Percentiles rank a stretch among this genome's conserved stretches.
These are phyloP conservation scores for Halophytophthora polymorphica DNA, from an alignment of 352 stramenopile species.

Conservation along the genomic window DNA sequence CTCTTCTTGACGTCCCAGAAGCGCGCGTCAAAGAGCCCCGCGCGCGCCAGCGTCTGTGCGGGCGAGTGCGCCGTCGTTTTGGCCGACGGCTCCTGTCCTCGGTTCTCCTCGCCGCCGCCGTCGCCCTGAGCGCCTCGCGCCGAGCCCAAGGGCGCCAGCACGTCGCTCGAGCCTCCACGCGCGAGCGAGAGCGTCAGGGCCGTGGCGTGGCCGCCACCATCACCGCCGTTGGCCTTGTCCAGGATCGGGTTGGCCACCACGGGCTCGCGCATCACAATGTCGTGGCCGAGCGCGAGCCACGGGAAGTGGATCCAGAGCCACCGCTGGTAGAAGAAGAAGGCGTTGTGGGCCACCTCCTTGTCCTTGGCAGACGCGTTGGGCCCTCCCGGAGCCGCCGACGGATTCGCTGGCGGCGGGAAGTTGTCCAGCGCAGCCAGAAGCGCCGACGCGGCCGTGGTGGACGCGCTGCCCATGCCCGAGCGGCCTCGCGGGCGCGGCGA, in stretches of 20 bases:
- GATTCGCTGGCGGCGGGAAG: slow-evolving; percentile 20
- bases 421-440: slow-evolving; percentile 26
- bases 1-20: slow-evolving; percentile 76
- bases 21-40: slow-evolving; percentile 43
- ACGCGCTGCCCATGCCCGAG: slow-evolving; percentile 11
- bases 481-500: slow-evolving; percentile 4
- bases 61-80: not conserved
- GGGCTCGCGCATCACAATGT: slow-evolving; percentile 57
- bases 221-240: slow-evolving; percentile 20
- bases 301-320: slow-evolving; percentile 94
- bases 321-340: slow-evolving; percentile 89
- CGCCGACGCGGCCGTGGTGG: slow-evolving; percentile 23
- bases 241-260: slow-evolving; percentile 31
- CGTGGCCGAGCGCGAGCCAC: slow-evolving; percentile 84
- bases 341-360: slow-evolving; percentile 47
- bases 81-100: slow-evolving; percentile 4
- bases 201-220: not conserved
- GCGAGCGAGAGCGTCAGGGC: slow-evolving; percentile 1
- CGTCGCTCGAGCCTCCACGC: slow-evolving; percentile 9
- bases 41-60: slow-evolving; percentile 12
- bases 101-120: slow-evolving; percentile 21
- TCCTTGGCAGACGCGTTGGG: slow-evolving; percentile 23
- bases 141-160: slow-evolving; percentile 6
- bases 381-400: slow-evolving; percentile 10
- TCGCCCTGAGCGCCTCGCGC: slow-evolving; percentile 13